A percentile compares a stretch with the other conserved stretches of the same genome.
phyloP scores from a whole-genome alignment of 164 flowering plant genomes.

The Magnolia sinica region DNA sequence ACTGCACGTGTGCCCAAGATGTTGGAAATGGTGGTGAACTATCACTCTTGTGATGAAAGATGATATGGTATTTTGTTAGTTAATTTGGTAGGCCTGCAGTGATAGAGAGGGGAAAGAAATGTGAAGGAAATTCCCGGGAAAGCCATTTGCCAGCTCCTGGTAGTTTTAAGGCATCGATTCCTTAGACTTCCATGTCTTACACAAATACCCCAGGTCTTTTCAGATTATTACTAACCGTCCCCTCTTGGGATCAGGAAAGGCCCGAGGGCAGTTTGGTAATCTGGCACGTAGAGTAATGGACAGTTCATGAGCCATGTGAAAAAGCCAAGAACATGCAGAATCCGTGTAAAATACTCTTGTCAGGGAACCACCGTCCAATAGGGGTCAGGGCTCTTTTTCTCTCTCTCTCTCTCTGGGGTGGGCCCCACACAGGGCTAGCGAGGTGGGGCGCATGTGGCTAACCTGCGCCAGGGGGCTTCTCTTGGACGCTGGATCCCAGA shows the following conservation, averaged over 20 bases:
- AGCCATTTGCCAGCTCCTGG: constrained; percentile 44
- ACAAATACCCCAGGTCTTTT: constrained; percentile 1
- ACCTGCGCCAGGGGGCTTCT: background rate
- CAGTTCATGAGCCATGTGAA: constrained; percentile 8
- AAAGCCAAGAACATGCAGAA: constrained; percentile 10
- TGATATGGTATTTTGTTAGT: constrained; percentile 21
- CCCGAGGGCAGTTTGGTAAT: constrained; percentile 9
- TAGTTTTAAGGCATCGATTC: constrained; percentile 11
- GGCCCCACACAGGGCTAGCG: constrained; percentile 6
- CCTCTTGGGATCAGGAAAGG: background rate
- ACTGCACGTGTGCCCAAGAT: background rate
- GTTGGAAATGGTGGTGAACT: background rate
- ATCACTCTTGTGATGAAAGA: background rate
- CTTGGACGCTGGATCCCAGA: background rate
- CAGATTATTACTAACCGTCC: background rate
- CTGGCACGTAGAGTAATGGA: constrained; percentile 4
- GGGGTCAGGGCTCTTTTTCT: background rate
- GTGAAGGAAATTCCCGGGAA: constrained; percentile 6
- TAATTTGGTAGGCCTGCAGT: constrained; percentile 36
- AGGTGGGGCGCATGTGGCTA: constrained; percentile 15
- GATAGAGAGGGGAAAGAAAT: constrained; percentile 1
- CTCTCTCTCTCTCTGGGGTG: background rate
- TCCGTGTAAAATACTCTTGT: constrained; percentile 28
- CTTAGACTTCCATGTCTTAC: background rate
- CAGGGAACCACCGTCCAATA: constrained; percentile 5